These are phyloP conservation scores for Kodamaea restingae DNA, from an alignment of 805 yeast genomes.

Conservation along the genomic window DNA sequence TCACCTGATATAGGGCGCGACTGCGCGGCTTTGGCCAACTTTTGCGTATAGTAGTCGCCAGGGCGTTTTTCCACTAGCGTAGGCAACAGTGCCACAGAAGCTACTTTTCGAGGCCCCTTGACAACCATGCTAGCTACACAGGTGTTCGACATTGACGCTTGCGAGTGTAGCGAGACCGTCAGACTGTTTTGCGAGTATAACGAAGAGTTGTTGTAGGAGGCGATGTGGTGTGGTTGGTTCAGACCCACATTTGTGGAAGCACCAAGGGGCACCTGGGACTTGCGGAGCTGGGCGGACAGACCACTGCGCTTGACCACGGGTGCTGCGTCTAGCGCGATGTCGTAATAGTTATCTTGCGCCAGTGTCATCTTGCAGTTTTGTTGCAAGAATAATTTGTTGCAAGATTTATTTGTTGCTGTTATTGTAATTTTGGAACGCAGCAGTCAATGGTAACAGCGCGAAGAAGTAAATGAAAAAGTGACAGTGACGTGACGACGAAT, in stretches of 20 bases:
- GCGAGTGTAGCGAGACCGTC: slow-evolving; percentile 6
- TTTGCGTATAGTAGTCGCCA: slow-evolving; percentile 37
- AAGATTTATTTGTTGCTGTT: background rate
- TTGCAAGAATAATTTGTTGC: background rate
- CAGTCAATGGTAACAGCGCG: too few species aligned
- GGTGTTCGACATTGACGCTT: slow-evolving; percentile 1
- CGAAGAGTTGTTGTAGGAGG: background rate
- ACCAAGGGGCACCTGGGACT: background rate
- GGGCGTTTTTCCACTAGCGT: slow-evolving; percentile 26
- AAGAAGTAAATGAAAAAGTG: too few species aligned
- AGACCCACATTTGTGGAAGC: background rate
- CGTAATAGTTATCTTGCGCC: slow-evolving; percentile 8
- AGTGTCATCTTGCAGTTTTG: background rate
- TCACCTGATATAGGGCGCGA: slow-evolving; percentile 31
- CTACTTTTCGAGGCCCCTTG: slow-evolving; percentile 5
- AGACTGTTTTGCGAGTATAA: slow-evolving; percentile 1
- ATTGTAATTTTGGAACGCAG: too few species aligned
- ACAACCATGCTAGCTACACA: background rate
- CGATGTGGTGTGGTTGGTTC: background rate
- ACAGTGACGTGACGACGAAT: too few species aligned
- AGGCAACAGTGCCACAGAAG: slow-evolving; percentile 6
- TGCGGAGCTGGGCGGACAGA: slow-evolving; percentile 6
- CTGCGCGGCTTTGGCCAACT: slow-evolving; percentile 17
- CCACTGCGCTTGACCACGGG: slow-evolving; percentile 1
- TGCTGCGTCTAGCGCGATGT: slow-evolving; percentile 2